Evolutionary conservation across 306 rosid genomes (phyloP).

Genomic region (Ochetophila trinervis): DNA sequence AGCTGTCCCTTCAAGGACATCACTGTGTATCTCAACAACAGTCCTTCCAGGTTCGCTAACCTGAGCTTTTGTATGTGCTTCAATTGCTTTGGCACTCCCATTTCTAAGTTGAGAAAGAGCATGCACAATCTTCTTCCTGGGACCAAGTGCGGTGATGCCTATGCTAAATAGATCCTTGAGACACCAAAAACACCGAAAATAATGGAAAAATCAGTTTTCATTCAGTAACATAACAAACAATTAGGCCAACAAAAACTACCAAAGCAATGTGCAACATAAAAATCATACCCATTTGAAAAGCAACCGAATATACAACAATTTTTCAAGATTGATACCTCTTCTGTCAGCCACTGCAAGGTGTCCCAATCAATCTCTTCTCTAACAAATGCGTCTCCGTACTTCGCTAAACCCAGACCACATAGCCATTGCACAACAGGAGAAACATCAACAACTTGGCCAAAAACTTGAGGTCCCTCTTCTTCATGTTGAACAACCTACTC

Average conservation of each 20-base stretch:
- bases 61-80: conserved; percentile 23
- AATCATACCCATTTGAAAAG: neutral
- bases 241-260: neutral
- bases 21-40: conserved; percentile 36
- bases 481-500: conserved; percentile 21
- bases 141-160: conserved; percentile 84
- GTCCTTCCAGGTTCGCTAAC: conserved; percentile 34
- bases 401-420: conserved; percentile 52
- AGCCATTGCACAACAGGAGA: conserved; percentile 67
- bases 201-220: neutral
- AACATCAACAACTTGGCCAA: conserved; percentile 22
- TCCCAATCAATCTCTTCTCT: conserved; percentile 90
- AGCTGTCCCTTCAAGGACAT: conserved; percentile 35
- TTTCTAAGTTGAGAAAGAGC: conserved; percentile 64
- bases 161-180: conserved; percentile 71
- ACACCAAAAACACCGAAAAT: conserved; percentile 7
- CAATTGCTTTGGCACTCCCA: conserved; percentile 30
- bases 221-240: conserved; percentile 10
- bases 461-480: conserved; percentile 29
- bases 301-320: neutral
- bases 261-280: neutral
- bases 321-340: conserved; percentile 48
- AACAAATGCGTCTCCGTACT: conserved; percentile 59
- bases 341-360: conserved; percentile 66
- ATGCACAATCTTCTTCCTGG: conserved; percentile 77